A percentile compares a stretch with the other conserved stretches of the same genome.
Evolutionary conservation across 2,329 filamentous ascomycete genomes (phyloP).

Genomic region (Eutypella sp.): DNA sequence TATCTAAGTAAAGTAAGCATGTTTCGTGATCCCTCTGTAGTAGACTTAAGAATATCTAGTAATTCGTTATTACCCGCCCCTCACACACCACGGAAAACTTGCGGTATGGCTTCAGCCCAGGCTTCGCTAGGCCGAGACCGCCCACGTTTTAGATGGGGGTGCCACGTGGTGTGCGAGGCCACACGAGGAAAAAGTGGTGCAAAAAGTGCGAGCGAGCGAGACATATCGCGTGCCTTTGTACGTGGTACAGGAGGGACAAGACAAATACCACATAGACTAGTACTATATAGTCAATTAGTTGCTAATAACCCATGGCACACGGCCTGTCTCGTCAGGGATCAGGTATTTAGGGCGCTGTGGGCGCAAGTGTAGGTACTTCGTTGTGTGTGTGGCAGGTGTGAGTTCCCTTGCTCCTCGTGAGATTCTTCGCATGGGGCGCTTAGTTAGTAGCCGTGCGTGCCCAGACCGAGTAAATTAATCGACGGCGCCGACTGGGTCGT

Average conservation of each 20-base stretch:
- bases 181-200: neutral
- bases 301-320: no score
- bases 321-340: no score
- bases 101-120: neutral
- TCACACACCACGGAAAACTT: neutral
- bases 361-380: no score
- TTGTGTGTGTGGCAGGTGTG: no score
- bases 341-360: no score
- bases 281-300: neutral
- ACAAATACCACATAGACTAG: no score
- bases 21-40: no score
- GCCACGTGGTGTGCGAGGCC: constrained; percentile 1
- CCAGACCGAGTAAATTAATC: neutral
- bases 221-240: neutral
- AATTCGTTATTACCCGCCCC: neutral
- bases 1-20: no score
- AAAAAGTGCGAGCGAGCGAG: neutral
- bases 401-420: no score
- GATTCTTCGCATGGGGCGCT: no score
- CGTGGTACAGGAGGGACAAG: neutral
- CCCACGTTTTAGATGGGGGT: neutral
- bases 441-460: neutral
- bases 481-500: neutral
- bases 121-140: neutral
- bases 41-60: no score